A percentile compares a stretch with the other conserved stretches of the same genome.
phyloP scores from a whole-genome alignment of 805 yeast species.

The Teunomyces atbi region DNA sequence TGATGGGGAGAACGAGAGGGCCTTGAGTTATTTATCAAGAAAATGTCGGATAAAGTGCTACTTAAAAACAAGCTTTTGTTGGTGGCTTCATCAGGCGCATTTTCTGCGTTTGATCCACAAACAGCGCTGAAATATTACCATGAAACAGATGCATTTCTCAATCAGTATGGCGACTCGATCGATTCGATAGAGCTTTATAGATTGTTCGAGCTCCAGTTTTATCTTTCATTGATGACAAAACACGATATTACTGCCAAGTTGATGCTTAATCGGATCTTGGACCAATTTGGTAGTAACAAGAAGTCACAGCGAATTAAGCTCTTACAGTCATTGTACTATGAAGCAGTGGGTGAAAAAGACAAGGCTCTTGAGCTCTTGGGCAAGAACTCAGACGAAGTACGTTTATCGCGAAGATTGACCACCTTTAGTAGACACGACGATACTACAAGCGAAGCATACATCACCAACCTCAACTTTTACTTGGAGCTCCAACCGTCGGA shows the following conservation, averaged over 20 bases:
- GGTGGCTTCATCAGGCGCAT: conserved; percentile 51
- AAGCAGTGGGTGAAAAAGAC: conserved; percentile 45
- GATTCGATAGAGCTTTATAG: conserved; percentile 50
- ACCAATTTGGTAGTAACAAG: conserved; percentile 56
- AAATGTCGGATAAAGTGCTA: not conserved
- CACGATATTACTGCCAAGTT: conserved; percentile 72
- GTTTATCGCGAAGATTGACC: conserved; percentile 36
- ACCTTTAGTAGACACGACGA: conserved; percentile 28
- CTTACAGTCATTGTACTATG: conserved; percentile 54
- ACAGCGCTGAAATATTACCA: conserved; percentile 38
- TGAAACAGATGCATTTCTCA: conserved; percentile 39
- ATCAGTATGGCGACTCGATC: conserved; percentile 25
- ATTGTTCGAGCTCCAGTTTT: conserved; percentile 70
- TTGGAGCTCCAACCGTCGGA: conserved; percentile 73
- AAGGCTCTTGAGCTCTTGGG: conserved; percentile 29
- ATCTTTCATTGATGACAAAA: conserved; percentile 55
- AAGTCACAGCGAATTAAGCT: conserved; percentile 55
- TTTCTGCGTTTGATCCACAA: conserved; percentile 46
- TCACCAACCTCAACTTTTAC: conserved; percentile 52
- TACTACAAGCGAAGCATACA: conserved; percentile 40
- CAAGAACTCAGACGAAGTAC: conserved; percentile 33
- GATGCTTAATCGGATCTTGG: conserved; percentile 61
- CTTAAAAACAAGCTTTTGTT: conserved; percentile 48
- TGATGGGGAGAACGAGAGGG: too few relatives aligned
- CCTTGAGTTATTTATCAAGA: not conserved